These are phyloP conservation scores for Fusarium foetens DNA, from an alignment of 2,329 filamentous ascomycete genomes.

Conservation along the genomic window DNA sequence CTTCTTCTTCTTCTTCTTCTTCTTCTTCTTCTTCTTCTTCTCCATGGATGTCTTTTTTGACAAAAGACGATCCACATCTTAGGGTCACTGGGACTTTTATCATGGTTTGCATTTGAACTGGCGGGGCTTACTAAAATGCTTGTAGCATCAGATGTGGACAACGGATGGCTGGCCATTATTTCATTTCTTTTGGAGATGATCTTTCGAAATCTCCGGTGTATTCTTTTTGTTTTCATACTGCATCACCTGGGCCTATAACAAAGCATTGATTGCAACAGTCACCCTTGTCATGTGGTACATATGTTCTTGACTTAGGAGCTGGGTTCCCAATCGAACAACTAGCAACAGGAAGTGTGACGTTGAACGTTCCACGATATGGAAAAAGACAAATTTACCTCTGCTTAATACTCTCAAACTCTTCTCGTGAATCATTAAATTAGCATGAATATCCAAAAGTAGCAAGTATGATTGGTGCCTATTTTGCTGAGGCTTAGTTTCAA, in stretches of 20 bases:
- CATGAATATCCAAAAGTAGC: not conserved
- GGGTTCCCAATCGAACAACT: constrained; percentile 14
- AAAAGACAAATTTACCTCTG: constrained; percentile 31
- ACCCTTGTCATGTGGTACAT: constrained; percentile 6
- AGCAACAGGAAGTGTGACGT: constrained; percentile 25
- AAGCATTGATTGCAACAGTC: constrained; percentile 34
- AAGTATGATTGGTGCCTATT: not conserved
- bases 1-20: not conserved
- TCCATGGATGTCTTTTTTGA: constrained; percentile 31
- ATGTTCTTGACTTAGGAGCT: constrained; percentile 4
- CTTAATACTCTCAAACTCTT: not conserved
- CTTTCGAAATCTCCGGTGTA: constrained; percentile 5
- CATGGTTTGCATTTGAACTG: constrained; percentile 31
- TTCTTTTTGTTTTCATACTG: constrained; percentile 8
- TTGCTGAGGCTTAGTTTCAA: constrained; percentile 3
- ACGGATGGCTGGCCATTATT: constrained; percentile 36
- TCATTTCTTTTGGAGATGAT: constrained; percentile 18
- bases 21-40: not conserved
- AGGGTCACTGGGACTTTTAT: constrained; percentile 35
- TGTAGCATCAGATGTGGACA: constrained; percentile 12
- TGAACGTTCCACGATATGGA: constrained; percentile 36
- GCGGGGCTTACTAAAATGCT: constrained; percentile 10
- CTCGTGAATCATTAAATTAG: not conserved
- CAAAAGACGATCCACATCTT: constrained; percentile 24
- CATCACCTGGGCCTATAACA: constrained; percentile 13